Conservation (phyloP, 768 basidiomycete genomes). For the Kockovaella imperatae region DNA sequence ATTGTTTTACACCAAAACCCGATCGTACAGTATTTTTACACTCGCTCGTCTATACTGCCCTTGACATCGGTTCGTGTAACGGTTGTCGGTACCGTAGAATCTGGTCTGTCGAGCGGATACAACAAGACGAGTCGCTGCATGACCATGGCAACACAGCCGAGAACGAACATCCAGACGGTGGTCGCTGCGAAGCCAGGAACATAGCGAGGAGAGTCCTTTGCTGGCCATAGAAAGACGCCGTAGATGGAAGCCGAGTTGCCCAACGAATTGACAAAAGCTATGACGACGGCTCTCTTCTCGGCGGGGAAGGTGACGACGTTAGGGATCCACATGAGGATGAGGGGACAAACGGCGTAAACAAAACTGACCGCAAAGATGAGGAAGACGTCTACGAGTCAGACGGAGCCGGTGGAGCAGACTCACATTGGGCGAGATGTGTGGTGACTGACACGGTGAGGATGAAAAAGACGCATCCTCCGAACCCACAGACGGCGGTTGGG, state of each 20-base stretch:
- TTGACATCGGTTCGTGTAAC: too few relatives aligned
- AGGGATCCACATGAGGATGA: conserved; percentile 41
- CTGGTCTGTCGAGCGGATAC: too few relatives aligned
- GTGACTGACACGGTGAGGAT: conserved; percentile 25
- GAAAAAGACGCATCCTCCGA: conserved; percentile 34
- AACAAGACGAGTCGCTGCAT: too few relatives aligned
- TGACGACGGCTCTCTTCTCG: conserved; percentile 41
- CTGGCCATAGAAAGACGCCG: conserved; percentile 44
- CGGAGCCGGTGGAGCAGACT: not conserved
- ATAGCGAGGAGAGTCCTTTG: conserved; percentile 36
- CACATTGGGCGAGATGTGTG: conserved; percentile 27
- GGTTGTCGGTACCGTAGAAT: too few relatives aligned
- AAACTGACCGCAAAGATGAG: conserved; percentile 42
- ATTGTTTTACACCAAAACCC: too few relatives aligned
- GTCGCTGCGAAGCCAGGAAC: conserved; percentile 42
- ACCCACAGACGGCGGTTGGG: conserved; percentile 27
- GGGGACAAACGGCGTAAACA: conserved; percentile 38
- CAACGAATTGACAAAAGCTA: conserved; percentile 42
- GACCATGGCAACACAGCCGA: conserved; percentile 26
- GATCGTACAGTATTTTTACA: too few relatives aligned
- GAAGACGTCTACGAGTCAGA: conserved; percentile 35
- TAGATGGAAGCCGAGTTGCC: conserved; percentile 41
- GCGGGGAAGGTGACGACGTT: conserved; percentile 41
- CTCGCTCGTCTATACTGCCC: too few relatives aligned
- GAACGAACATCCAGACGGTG: conserved; percentile 31